Evolutionary conservation across 108 stramenopile genomes (phyloP).

Genomic region (Pelagomonas calceolata): DNA sequence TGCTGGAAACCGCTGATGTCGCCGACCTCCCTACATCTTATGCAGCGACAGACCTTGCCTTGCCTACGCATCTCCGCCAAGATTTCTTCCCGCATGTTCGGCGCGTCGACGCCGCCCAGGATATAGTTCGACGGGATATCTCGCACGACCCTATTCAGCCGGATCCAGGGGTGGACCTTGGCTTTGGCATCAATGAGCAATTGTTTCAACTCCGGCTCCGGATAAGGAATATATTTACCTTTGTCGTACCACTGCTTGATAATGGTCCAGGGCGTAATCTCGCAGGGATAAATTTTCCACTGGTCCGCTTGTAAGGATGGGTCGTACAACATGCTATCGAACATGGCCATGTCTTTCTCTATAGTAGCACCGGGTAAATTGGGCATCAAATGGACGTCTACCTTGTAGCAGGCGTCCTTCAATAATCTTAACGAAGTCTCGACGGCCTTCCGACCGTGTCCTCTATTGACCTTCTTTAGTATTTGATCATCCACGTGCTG

Average conservation of each 20-base stretch:
- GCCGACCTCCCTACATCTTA: conserved; percentile 31
- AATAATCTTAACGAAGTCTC: neutral
- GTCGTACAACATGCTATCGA: neutral
- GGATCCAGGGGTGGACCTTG: conserved; percentile 89
- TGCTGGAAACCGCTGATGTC: conserved; percentile 79
- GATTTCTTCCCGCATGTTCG: conserved; percentile 10
- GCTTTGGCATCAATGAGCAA: neutral
- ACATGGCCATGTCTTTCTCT: neutral
- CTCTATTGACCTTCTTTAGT: conserved; percentile 85
- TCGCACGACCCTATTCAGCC: conserved; percentile 85
- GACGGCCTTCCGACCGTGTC: conserved; percentile 46
- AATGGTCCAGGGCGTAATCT: neutral
- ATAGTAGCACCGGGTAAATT: conserved; percentile 58
- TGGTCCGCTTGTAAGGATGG: neutral
- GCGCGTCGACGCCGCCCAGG: conserved; percentile 14
- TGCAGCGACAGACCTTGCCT: conserved; percentile 9
- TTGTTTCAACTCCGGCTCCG: neutral
- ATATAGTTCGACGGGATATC: conserved; percentile 65
- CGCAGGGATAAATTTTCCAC: neutral
- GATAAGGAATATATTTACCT: neutral
- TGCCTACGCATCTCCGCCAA: neutral
- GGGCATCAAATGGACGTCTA: conserved; percentile 96
- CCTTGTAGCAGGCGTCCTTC: conserved; percentile 92
- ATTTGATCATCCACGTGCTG: conserved; percentile 86
- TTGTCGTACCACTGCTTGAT: neutral